Evolutionary conservation across 2,329 filamentous ascomycete genomes (phyloP).

Genomic region (Cytospora chrysosperma): DNA sequence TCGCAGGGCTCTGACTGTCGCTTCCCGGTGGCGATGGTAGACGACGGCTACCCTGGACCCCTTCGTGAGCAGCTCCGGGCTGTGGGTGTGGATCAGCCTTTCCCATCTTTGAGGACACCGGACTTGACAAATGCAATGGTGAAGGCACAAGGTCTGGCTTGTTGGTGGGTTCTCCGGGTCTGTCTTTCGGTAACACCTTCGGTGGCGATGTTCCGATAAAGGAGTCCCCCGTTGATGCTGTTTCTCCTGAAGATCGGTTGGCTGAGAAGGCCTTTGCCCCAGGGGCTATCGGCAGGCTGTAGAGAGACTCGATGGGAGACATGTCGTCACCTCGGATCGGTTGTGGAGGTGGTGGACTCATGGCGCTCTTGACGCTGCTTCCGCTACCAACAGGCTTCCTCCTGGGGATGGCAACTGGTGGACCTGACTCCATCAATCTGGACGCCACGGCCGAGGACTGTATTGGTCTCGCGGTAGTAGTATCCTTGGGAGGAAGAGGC

Average conservation of each 20-base stretch:
- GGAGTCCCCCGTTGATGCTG: slow-evolving; percentile 17
- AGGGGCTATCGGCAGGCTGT: slow-evolving; percentile 57
- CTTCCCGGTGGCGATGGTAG: slow-evolving; percentile 19
- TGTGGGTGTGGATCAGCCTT: slow-evolving; percentile 6
- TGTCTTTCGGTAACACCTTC: slow-evolving; percentile 17
- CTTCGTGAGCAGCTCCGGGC: slow-evolving; percentile 3
- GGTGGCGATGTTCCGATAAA: slow-evolving; percentile 16
- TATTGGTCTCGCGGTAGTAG: background rate
- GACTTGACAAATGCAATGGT: slow-evolving; percentile 18
- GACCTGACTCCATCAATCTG: slow-evolving; percentile 12
- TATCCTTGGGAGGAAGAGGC: slow-evolving; percentile 24
- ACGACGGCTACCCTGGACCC: slow-evolving; percentile 6
- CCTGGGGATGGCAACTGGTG: slow-evolving; percentile 15
- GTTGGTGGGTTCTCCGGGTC: background rate
- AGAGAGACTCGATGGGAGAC: slow-evolving; percentile 50
- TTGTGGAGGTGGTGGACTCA: slow-evolving; percentile 25
- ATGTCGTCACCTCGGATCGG: slow-evolving; percentile 23
- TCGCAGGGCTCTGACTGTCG: slow-evolving; percentile 11
- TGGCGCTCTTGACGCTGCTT: slow-evolving; percentile 2
- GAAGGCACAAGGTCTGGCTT: slow-evolving; percentile 17
- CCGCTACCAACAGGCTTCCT: slow-evolving; percentile 23
- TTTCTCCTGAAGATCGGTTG: slow-evolving; percentile 19
- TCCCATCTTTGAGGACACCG: slow-evolving; percentile 17
- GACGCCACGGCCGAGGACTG: slow-evolving; percentile 16
- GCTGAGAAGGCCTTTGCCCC: slow-evolving; percentile 17